Evolutionary conservation across 495 filamentous ascomycete species (phyloP).

Genomic region (Corynascus novoguineensis): DNA sequence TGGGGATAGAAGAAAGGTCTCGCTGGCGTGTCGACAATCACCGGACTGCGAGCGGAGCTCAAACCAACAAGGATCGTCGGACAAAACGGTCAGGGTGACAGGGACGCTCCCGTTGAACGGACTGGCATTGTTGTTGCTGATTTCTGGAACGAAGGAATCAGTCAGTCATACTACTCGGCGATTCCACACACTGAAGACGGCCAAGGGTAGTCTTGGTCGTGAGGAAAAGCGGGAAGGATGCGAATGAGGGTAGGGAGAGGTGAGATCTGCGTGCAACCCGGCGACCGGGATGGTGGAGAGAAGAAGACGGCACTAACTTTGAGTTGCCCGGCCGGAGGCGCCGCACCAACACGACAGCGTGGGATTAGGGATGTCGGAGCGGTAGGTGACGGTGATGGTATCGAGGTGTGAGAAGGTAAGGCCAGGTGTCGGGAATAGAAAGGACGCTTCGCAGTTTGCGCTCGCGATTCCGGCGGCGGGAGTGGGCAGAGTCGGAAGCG

Average conservation of each 20-base stretch:
- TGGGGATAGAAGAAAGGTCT: conserved; percentile 13
- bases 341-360: conserved; percentile 27
- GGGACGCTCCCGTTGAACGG: conserved; percentile 20
- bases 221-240: background rate
- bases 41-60: conserved; percentile 14
- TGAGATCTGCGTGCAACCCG: conserved; percentile 1
- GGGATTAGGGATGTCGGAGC: conserved; percentile 22
- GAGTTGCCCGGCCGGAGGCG: conserved; percentile 11
- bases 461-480: conserved; percentile 13
- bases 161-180: too few relatives aligned
- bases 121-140: conserved; percentile 17
- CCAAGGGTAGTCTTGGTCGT: background rate
- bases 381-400: conserved; percentile 27
- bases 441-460: conserved; percentile 18
- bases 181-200: too few relatives aligned
- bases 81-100: conserved; percentile 23
- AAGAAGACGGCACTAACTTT: conserved; percentile 19
- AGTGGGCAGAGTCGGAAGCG: conserved; percentile 18
- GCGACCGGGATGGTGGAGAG: conserved; percentile 4
- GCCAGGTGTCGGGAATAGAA: conserved; percentile 16
- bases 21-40: conserved; percentile 21
- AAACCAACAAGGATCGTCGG: conserved; percentile 30
- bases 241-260: background rate
- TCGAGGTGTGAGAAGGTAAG: conserved; percentile 21
- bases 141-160: conserved; percentile 16